A percentile compares a stretch with the other conserved stretches of the same genome.
These are phyloP conservation scores for Silene noctiflora DNA, from an alignment of 179 eudicot genomes.

Conservation along the genomic window DNA sequence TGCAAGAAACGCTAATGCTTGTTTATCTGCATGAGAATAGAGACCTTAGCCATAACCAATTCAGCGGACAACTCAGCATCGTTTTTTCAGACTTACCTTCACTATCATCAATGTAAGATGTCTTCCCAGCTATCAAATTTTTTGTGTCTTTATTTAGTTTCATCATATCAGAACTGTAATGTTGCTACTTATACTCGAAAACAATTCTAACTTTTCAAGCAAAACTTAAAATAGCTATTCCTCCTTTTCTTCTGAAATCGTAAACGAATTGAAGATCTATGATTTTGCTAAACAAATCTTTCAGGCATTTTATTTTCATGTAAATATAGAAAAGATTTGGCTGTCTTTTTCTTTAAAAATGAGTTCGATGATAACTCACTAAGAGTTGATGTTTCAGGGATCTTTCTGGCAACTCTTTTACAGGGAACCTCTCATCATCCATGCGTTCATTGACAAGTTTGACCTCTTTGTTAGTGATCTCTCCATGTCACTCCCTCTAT, in stretches of 20 bases:
- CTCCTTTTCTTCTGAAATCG: too few species aligned
- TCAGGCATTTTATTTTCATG: background rate
- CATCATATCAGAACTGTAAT: background rate
- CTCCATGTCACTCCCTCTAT: background rate
- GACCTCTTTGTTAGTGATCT: slow-evolving; percentile 36
- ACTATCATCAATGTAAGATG: slow-evolving; percentile 66
- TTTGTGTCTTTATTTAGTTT: slow-evolving; percentile 6
- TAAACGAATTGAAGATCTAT: background rate
- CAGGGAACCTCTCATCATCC: slow-evolving; percentile 38
- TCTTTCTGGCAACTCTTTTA: slow-evolving; percentile 35
- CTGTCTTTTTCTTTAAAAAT: background rate
- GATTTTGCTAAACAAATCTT: background rate
- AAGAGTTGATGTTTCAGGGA: slow-evolving; percentile 29
- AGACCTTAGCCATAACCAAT: slow-evolving; percentile 78
- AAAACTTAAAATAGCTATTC: too few species aligned
- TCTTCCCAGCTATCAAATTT: slow-evolving; percentile 5
- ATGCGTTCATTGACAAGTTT: slow-evolving; percentile 40
- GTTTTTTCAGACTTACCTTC: slow-evolving; percentile 55
- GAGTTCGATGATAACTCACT: background rate
- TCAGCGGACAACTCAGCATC: slow-evolving; percentile 54
- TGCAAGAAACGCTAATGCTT: background rate
- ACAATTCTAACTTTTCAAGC: too few species aligned
- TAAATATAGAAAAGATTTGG: too few species aligned
- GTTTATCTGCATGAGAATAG: slow-evolving; percentile 36
- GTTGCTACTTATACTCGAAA: too few species aligned